Percentiles rank a stretch among this genome's conserved stretches.
Evolutionary conservation across 2,329 filamentous ascomycete species (phyloP).

Genomic region (Rhytidhysteron rufulum): DNA sequence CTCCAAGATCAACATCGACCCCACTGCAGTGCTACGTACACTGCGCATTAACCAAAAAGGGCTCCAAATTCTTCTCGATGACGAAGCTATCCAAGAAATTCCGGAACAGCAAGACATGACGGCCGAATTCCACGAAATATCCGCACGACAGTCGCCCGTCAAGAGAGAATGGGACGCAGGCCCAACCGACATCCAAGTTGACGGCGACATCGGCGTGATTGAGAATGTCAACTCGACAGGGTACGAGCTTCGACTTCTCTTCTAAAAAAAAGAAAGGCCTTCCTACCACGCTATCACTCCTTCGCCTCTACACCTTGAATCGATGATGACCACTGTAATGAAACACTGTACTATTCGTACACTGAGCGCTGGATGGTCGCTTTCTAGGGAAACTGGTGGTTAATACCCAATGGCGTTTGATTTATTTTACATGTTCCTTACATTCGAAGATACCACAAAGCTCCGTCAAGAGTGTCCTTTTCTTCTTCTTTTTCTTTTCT

Average conservation of each 20-base stretch:
- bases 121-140: constrained; percentile 64
- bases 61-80: constrained; percentile 80
- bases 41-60: constrained; percentile 71
- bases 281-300: constrained; percentile 4
- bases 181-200: constrained; percentile 44
- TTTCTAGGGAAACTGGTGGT: constrained; percentile 2
- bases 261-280: constrained; percentile 25
- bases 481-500: too few species aligned
- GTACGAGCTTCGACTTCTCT: constrained; percentile 49
- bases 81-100: constrained; percentile 80
- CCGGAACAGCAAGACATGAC: constrained; percentile 89
- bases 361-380: constrained; percentile 16
- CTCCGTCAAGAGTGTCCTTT: constrained; percentile 1
- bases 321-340: constrained; percentile 23
- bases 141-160: constrained; percentile 39
- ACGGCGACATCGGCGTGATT: constrained; percentile 43
- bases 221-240: constrained; percentile 43
- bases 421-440: too few species aligned
- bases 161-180: constrained; percentile 54
- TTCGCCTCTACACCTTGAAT: constrained; percentile 6
- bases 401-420: constrained; percentile 1
- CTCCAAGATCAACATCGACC: constrained; percentile 75
- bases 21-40: constrained; percentile 65
- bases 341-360: constrained; percentile 30
- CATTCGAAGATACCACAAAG: constrained; percentile 4